phyloP scores from a whole-genome alignment of 768 basidiomycete genomes.

The Kwoniella newhampshirensis region DNA sequence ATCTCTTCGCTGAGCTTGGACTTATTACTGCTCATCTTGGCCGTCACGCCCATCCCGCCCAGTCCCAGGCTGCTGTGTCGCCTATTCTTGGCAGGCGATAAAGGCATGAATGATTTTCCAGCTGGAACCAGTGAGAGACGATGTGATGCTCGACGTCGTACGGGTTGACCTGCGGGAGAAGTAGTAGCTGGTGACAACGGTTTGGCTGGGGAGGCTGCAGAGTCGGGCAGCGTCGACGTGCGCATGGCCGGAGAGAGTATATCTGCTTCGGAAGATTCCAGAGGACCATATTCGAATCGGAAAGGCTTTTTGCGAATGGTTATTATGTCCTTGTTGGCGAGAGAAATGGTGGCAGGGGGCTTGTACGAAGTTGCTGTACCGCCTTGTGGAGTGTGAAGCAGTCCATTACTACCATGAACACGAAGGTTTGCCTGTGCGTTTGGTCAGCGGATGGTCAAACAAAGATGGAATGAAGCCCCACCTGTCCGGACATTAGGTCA shows the following conservation, averaged over 20 bases:
- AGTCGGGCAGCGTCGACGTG: background rate
- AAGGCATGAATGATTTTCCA: conserved; percentile 40
- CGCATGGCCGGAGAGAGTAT: conserved; percentile 17
- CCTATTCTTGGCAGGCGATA: conserved; percentile 36
- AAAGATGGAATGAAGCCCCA: conserved; percentile 16
- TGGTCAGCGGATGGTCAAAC: background rate
- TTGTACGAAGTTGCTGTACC: conserved; percentile 20
- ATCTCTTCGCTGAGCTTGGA: conserved; percentile 22
- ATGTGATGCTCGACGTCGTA: conserved; percentile 33
- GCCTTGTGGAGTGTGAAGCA: conserved; percentile 27
- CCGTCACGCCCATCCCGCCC: conserved; percentile 6
- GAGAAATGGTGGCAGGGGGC: conserved; percentile 22
- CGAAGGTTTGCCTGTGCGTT: conserved; percentile 33
- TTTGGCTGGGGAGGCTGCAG: background rate
- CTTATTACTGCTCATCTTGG: background rate
- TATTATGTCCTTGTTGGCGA: conserved; percentile 41
- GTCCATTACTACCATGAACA: conserved; percentile 41
- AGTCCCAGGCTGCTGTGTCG: conserved; percentile 32
- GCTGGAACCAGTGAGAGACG: conserved; percentile 39
- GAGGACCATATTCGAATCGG: conserved; percentile 45
- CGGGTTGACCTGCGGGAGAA: conserved; percentile 11
- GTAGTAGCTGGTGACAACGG: background rate
- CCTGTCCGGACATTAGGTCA: conserved; percentile 36
- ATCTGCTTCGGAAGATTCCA: background rate
- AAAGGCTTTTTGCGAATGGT: conserved; percentile 49